Base-by-base conservation (phyloP, 2,329 filamentous ascomycete genomes). In the Didymella lethalis region DNA sequence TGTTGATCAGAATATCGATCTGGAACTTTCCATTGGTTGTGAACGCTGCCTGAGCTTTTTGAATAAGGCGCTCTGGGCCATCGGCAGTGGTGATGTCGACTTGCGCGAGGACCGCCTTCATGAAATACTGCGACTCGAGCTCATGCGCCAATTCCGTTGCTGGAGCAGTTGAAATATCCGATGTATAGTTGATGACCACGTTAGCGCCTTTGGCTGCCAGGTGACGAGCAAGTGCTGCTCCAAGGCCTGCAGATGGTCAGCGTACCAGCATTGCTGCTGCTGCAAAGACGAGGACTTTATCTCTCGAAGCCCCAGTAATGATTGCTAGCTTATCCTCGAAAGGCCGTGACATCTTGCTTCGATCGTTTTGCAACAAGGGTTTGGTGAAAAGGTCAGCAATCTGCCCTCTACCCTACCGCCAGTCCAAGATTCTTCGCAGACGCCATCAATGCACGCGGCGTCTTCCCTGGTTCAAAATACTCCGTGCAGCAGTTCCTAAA, bases 241-340 rank as follows among this genome's bases (percentile, higher is more conserved):
- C 91, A 68, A 94, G 93, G 65, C 90, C 91, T 91, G 61, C 36
- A 26, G 47, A 44, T 11, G 20, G n/a, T 55, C 11, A 62, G 44
- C 4, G 23, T 6, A 3, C 25, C 43, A 28, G 11, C 4, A 7
- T n/a, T 1, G 10, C 31, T 16, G 10, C 31, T 16, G 14, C 7
- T 28, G 8, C 14, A 14, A 29, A 7, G 7, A 23, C 28, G 4
- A 26, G 16, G 11, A 26, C 54, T 68, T 63, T 80, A 90, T 90
- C 90, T 81, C 91, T 81, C 53, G 90, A 91, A 57, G 86, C 89
- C 53, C 91, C 91, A 2, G 91, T 93, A 54, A 93, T 82, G 65
- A 94, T 87, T 54, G 86, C 90, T 54, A 93, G 81, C 77, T 92
- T 93, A 64, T 89, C 89, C 71, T 90, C 86, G 4, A 80, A 72